A percentile compares a stretch with the other conserved stretches of the same genome.
phyloP scores from a whole-genome alignment of 306 rosid genomes.

The Lathyrus tuberosus region DNA sequence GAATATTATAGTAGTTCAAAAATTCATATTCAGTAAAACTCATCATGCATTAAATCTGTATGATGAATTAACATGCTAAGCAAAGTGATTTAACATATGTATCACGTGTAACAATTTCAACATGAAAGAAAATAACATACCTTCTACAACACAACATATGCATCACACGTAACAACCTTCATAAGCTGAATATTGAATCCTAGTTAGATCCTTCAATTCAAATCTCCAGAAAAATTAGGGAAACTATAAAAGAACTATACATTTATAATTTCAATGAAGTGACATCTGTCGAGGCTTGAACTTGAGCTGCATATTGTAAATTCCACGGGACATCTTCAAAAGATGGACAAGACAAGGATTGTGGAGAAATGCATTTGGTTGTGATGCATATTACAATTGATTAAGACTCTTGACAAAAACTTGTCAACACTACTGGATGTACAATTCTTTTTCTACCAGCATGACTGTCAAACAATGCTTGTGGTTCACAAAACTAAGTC shows the following conservation, averaged over 20 bases:
- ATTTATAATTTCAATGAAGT: slow-evolving; percentile 1
- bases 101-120: no score
- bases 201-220: slow-evolving; percentile 16
- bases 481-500: slow-evolving; percentile 40
- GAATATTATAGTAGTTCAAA: no score
- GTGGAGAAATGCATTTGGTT: slow-evolving; percentile 74
- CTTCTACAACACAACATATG: no score
- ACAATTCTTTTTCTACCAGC: slow-evolving; percentile 71
- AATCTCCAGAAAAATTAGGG: slow-evolving; percentile 6
- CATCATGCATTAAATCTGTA: no score
- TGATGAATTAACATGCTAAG: no score
- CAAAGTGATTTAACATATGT: no score
- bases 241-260: slow-evolving; percentile 18
- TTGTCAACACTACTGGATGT: slow-evolving; percentile 77
- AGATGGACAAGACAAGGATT: slow-evolving; percentile 65
- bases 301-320: slow-evolving; percentile 91
- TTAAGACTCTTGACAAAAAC: slow-evolving; percentile 73
- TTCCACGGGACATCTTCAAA: slow-evolving; percentile 93
- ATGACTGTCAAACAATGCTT: slow-evolving; percentile 83
- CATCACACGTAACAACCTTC: no score
- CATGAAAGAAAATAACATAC: no score
- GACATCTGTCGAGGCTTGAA: slow-evolving; percentile 69
- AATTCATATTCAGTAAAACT: no score
- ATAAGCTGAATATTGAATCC: no score
- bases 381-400: slow-evolving; percentile 76